These are phyloP conservation scores for Ceratobasidium sp. DNA, from an alignment of 1,284 basidiomycete species.

Conservation along the genomic window DNA sequence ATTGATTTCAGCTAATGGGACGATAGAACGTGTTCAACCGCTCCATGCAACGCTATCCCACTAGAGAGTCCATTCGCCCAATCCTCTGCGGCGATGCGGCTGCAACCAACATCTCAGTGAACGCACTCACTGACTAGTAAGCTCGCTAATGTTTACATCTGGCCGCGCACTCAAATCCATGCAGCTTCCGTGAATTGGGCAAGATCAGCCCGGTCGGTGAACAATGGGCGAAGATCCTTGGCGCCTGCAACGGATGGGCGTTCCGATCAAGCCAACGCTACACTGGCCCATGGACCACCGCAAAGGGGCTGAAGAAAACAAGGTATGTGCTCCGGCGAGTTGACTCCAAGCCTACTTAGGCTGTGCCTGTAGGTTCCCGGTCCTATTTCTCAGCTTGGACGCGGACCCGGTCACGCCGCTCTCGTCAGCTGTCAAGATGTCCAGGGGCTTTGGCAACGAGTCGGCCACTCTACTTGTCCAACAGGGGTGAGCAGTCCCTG, in stretches of 20 bases:
- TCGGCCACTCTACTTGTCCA: slow-evolving; percentile 46
- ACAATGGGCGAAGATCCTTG: slow-evolving; percentile 3
- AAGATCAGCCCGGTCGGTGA: slow-evolving; percentile 20
- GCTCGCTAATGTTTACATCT: neutral
- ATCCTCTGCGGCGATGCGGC: slow-evolving; percentile 27
- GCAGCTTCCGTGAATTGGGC: slow-evolving; percentile 25
- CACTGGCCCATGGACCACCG: slow-evolving; percentile 21
- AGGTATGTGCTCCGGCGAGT: neutral
- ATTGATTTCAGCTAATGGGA: neutral
- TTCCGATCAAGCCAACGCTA: slow-evolving; percentile 27
- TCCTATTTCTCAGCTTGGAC: slow-evolving; percentile 46
- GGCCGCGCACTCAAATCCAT: neutral
- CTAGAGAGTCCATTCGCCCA: slow-evolving; percentile 12
- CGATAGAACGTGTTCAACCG: slow-evolving; percentile 32
- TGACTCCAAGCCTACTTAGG: neutral
- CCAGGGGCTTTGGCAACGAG: slow-evolving; percentile 44
- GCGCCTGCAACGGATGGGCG: slow-evolving; percentile 20
- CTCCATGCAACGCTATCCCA: slow-evolving; percentile 22
- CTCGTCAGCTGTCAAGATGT: slow-evolving; percentile 45
- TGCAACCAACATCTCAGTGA: slow-evolving; percentile 6
- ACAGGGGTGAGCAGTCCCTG: slow-evolving; percentile 42
- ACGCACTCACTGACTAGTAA: slow-evolving; percentile 24
- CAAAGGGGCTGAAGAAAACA: slow-evolving; percentile 26
- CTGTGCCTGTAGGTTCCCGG: slow-evolving; percentile 42
- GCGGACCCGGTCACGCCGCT: slow-evolving; percentile 49